These are phyloP conservation scores for Salvia rosmarinus DNA, from an alignment of 257 asterid species.

Conservation along the genomic window DNA sequence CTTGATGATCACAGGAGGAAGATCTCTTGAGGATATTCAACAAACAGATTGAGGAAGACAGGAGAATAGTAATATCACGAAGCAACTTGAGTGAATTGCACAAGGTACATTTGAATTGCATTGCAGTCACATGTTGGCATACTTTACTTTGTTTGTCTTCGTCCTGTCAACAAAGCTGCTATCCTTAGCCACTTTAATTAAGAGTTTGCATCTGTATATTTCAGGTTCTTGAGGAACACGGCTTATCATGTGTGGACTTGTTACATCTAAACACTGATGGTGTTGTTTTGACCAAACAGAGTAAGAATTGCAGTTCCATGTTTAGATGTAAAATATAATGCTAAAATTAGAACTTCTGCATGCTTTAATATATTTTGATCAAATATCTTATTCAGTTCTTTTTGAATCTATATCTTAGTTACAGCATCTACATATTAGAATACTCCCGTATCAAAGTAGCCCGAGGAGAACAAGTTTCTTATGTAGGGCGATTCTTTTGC, in stretches of 20 bases:
- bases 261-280: conserved; percentile 77
- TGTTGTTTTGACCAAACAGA: conserved; percentile 77
- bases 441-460: conserved; percentile 17
- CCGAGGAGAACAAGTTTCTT: conserved; percentile 5
- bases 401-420: conserved; percentile 3
- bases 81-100: conserved; percentile 85
- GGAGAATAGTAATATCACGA: conserved; percentile 82
- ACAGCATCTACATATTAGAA: conserved; percentile 5
- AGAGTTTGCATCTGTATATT: conserved; percentile 32
- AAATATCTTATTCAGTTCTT: not conserved
- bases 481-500: not conserved
- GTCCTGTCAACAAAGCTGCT: conserved; percentile 21
- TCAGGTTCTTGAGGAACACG: conserved; percentile 94
- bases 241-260: conserved; percentile 74
- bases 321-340: conserved; percentile 9
- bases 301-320: conserved; percentile 53
- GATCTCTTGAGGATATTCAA: conserved; percentile 75
- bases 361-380: conserved; percentile 3
- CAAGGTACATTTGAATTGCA: conserved; percentile 52
- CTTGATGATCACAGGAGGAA: conserved; percentile 73
- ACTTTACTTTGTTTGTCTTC: conserved; percentile 19
- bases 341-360: not conserved
- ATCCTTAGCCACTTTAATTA: not conserved
- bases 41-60: conserved; percentile 94
- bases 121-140: conserved; percentile 20